Percentiles rank a stretch among this genome's conserved stretches.
These are phyloP conservation scores for Phlyctochytrium planicorne DNA, from an alignment of 192 early-diverging fungal genomes.

Conservation along the genomic window DNA sequence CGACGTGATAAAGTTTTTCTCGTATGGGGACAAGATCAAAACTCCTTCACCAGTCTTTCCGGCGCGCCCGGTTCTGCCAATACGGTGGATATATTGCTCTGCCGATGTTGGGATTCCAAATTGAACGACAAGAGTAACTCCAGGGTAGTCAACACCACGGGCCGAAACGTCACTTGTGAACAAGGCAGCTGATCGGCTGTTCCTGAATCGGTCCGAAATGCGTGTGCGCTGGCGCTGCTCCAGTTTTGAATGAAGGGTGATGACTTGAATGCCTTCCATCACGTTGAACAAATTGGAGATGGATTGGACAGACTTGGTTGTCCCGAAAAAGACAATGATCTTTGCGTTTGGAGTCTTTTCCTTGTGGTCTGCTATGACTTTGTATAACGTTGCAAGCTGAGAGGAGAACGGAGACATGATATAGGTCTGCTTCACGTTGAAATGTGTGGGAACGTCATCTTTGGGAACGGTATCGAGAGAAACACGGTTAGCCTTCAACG, in stretches of 20 bases:
- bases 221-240: slow-evolving; percentile 68
- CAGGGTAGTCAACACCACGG: slow-evolving; percentile 96
- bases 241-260: slow-evolving; percentile 73
- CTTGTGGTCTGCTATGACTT: slow-evolving; percentile 67
- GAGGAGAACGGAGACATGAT: slow-evolving; percentile 58
- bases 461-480: slow-evolving; percentile 95
- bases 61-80: slow-evolving; percentile 96
- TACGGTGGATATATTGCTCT: slow-evolving; percentile 93
- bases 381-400: slow-evolving; percentile 60
- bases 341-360: slow-evolving; percentile 62
- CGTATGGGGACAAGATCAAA: slow-evolving; percentile 75
- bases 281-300: slow-evolving; percentile 61
- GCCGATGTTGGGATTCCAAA: slow-evolving; percentile 76
- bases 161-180: slow-evolving; percentile 96
- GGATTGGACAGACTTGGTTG: slow-evolving; percentile 67
- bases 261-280: slow-evolving; percentile 39
- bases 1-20: slow-evolving; percentile 69
- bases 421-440: slow-evolving; percentile 79
- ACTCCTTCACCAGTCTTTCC: slow-evolving; percentile 87
- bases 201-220: slow-evolving; percentile 76
- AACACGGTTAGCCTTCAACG: slow-evolving; percentile 88
- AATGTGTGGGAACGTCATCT: slow-evolving; percentile 81
- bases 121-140: slow-evolving; percentile 88
- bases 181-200: slow-evolving; percentile 60
- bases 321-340: slow-evolving; percentile 88